Conservation (phyloP, 805 yeast species). For the Candida krabiensis region DNA sequence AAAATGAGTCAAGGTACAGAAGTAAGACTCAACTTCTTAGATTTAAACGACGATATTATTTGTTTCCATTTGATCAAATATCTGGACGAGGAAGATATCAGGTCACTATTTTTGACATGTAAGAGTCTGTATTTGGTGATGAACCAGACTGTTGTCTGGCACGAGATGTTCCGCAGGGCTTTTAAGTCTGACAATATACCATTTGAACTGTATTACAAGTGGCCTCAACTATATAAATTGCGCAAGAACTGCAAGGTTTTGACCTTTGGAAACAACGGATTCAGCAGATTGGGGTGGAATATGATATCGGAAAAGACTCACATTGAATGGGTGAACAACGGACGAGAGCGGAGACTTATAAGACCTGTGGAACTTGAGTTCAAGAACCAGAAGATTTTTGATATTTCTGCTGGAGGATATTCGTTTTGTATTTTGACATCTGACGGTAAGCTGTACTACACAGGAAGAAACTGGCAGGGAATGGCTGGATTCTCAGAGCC, state of each 20-base stretch:
- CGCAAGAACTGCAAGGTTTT: slow-evolving; percentile 41
- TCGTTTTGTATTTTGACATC: slow-evolving; percentile 58
- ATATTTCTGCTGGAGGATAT: slow-evolving; percentile 64
- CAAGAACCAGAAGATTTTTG: slow-evolving; percentile 37
- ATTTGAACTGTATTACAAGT: slow-evolving; percentile 39
- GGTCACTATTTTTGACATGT: slow-evolving; percentile 39
- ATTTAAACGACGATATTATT: slow-evolving; percentile 43
- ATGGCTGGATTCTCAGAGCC: slow-evolving; percentile 38
- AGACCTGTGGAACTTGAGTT: slow-evolving; percentile 27
- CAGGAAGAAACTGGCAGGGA: slow-evolving; percentile 46
- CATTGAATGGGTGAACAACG: slow-evolving; percentile 17
- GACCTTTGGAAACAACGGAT: slow-evolving; percentile 50
- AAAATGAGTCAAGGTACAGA: too few species aligned
- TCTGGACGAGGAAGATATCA: slow-evolving; percentile 40
- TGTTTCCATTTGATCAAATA: slow-evolving; percentile 34
- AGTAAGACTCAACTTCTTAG: slow-evolving; percentile 15
- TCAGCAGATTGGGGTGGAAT: slow-evolving; percentile 45
- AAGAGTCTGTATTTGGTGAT: slow-evolving; percentile 35
- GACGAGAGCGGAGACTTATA: slow-evolving; percentile 10
- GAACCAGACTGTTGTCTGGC: slow-evolving; percentile 45
- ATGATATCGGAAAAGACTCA: slow-evolving; percentile 10
- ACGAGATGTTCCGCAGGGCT: slow-evolving; percentile 40
- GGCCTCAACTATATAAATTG: slow-evolving; percentile 48
- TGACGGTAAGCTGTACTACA: slow-evolving; percentile 54
- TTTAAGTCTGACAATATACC: slow-evolving; percentile 48